Conservation (phyloP, 2,329 filamentous ascomycete species). For the Pseudofabraea citricarpa region DNA sequence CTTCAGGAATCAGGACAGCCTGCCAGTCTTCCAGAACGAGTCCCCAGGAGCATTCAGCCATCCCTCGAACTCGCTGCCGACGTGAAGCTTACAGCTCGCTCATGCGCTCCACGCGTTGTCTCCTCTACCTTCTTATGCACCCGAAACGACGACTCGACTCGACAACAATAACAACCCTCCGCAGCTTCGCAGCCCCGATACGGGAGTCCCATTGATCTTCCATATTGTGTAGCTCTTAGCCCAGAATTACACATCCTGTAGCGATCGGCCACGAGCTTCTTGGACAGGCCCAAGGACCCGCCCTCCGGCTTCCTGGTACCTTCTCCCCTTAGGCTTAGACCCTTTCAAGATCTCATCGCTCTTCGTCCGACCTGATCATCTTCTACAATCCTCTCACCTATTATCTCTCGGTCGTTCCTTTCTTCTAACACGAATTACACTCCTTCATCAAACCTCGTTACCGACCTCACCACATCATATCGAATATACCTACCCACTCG, state of each 20-base stretch:
- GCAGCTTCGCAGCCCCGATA: conserved; percentile 5
- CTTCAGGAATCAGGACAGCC: conserved; percentile 10
- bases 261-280: conserved; percentile 22
- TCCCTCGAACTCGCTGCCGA: no score
- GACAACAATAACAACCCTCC: conserved; percentile 10
- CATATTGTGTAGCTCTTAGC: conserved; percentile 14
- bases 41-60: conserved; percentile 5
- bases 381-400: conserved; percentile 8
- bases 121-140: conserved; percentile 14
- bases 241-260: conserved; percentile 14
- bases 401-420: conserved; percentile 9
- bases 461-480: conserved; percentile 9
- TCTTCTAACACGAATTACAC: conserved; percentile 7
- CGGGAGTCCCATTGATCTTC: conserved; percentile 4
- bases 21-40: conserved; percentile 6
- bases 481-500: conserved; percentile 6
- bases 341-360: conserved; percentile 6
- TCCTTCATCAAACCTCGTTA: conserved; percentile 3
- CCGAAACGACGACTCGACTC: conserved; percentile 7
- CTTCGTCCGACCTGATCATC: conserved; percentile 16
- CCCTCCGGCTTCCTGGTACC: conserved; percentile 24
- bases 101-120: conserved; percentile 18
- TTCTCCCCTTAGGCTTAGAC: conserved; percentile 6
- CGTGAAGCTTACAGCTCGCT: conserved; percentile 16
- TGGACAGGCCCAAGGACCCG: conserved; percentile 18